Conservation (phyloP, 2,329 filamentous ascomycete genomes). For the Fusarium brevicatenulatum region DNA sequence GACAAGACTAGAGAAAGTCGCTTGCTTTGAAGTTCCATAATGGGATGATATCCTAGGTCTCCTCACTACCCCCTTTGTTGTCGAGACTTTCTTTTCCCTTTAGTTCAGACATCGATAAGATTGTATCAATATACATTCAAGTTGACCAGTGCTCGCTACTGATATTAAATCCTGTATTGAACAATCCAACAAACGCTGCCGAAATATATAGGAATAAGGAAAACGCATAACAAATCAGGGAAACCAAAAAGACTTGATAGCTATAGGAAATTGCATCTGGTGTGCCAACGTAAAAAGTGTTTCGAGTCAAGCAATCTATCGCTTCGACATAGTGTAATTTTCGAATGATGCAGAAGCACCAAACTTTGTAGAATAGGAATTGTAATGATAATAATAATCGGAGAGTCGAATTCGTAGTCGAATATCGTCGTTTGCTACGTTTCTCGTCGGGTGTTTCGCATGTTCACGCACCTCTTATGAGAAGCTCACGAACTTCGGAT, state of each 20-base stretch:
- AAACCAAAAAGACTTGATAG: not conserved
- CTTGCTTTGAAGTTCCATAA: not conserved
- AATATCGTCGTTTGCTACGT: conserved; percentile 4
- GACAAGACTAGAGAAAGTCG: not conserved
- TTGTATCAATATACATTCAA: not conserved
- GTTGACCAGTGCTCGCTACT: not conserved
- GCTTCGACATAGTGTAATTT: conserved; percentile 1
- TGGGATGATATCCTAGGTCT: conserved; percentile 13
- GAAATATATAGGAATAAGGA: conserved; percentile 1
- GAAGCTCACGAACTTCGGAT: conserved; percentile 97
- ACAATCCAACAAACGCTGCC: conserved; percentile 6
- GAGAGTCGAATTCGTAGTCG: not conserved
- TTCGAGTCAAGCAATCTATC: conserved; percentile 1
- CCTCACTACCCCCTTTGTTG: not conserved
- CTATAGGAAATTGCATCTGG: conserved; percentile 31
- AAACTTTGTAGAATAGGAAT: not conserved
- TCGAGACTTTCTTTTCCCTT: not conserved
- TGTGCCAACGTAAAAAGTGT: conserved; percentile 27
- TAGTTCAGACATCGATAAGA: not conserved
- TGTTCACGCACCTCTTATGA: conserved; percentile 42
- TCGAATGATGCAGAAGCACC: not conserved
- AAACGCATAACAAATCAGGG: conserved; percentile 12
- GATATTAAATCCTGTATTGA: conserved; percentile 4
- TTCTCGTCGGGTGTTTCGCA: not conserved
- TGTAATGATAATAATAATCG: not conserved